Conservation (phyloP, 331 rosid species). For the Stylosanthes scabra region DNA sequence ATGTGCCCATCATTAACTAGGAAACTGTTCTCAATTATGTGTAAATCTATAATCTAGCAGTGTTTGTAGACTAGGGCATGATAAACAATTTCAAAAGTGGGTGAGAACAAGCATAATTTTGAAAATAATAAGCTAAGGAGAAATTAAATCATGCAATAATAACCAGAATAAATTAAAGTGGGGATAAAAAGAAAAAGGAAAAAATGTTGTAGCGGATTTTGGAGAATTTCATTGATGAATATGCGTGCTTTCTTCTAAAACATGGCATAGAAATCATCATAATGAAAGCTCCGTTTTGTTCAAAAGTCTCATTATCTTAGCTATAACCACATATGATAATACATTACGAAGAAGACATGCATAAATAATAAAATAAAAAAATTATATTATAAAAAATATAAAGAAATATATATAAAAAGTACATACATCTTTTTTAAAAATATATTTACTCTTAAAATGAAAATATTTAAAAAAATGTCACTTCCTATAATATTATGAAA, state of each 20-base stretch:
- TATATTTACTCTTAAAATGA: too few species aligned
- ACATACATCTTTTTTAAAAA: too few species aligned
- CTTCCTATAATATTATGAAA: too few species aligned
- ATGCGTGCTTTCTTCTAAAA: background rate
- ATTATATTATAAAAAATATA: too few species aligned
- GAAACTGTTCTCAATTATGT: background rate
- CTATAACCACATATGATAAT: constrained; percentile 36
- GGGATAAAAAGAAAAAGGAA: background rate
- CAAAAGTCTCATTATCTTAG: constrained; percentile 33
- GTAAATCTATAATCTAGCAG: background rate
- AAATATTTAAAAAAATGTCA: too few species aligned
- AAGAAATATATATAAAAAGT: too few species aligned
- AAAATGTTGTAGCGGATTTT: background rate
- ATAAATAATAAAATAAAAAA: background rate
- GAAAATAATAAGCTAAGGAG: background rate
- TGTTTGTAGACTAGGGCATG: background rate
- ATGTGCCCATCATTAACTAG: background rate
- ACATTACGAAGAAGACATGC: constrained; percentile 25
- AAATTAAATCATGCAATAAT: background rate
- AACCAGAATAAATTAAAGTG: background rate
- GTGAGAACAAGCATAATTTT: constrained; percentile 1
- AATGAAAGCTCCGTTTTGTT: constrained; percentile 64
- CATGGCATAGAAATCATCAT: constrained; percentile 64
- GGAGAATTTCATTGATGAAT: background rate
- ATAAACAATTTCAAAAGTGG: constrained; percentile 1